phyloP scores from a whole-genome alignment of 305 asterid genomes.

The Solanum aculeatissimum region DNA sequence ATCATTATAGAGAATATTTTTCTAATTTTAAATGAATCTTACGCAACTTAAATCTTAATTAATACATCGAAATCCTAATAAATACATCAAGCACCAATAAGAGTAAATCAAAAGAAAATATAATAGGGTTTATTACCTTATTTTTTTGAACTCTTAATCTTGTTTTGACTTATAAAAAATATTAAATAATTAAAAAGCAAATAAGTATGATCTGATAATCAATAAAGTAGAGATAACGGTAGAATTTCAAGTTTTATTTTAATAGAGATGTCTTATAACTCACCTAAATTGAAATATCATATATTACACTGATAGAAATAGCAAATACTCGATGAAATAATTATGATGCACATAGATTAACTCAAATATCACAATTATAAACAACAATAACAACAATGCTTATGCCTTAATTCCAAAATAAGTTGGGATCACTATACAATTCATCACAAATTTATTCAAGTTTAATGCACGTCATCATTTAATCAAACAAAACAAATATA shows the following conservation, averaged over 20 bases:
- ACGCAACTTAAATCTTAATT: background rate
- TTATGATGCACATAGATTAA: background rate
- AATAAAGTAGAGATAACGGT: background rate
- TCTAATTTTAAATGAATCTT: too few species aligned
- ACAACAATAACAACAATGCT: background rate
- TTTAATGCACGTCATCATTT: background rate
- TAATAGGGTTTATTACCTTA: background rate
- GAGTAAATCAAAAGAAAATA: background rate
- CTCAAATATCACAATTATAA: background rate
- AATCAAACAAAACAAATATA: background rate
- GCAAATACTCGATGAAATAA: background rate
- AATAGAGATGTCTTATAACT: background rate
- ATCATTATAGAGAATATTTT: background rate
- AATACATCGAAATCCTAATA: background rate
- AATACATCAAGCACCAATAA: background rate
- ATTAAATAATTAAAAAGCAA: background rate
- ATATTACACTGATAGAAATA: background rate
- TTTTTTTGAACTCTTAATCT: background rate
- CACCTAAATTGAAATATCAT: background rate
- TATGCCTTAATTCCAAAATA: background rate
- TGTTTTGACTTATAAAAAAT: background rate
- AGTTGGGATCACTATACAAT: rapidly evolving
- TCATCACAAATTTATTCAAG: background rate
- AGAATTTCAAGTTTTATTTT: background rate
- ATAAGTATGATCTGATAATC: background rate